These are phyloP conservation scores for Chaetomidium leptoderma DNA, from an alignment of 495 filamentous ascomycete species.

Conservation along the genomic window DNA sequence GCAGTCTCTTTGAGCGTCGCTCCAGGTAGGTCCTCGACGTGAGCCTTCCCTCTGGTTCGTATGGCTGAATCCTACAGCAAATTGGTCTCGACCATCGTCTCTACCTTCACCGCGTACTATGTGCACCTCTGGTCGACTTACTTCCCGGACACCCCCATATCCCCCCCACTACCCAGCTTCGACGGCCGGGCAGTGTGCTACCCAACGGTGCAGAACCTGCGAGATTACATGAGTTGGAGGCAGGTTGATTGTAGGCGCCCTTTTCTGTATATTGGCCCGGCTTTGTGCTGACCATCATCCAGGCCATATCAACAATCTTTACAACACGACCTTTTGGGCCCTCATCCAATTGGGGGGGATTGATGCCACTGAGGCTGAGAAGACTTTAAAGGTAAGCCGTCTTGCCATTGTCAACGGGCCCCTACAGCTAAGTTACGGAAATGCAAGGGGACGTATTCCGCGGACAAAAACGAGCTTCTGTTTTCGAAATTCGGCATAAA, in stretches of 20 bases:
- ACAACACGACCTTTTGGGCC: conserved; percentile 95
- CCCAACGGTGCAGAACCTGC: conserved; percentile 68
- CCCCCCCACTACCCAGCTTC: conserved; percentile 78
- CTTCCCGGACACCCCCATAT: conserved; percentile 64
- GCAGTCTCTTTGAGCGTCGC: conserved; percentile 78
- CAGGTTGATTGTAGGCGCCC: conserved; percentile 78
- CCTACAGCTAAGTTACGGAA: conserved; percentile 4
- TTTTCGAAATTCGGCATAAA: conserved; percentile 88
- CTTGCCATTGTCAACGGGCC: not conserved
- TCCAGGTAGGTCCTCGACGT: conserved; percentile 52
- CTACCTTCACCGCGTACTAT: conserved; percentile 91
- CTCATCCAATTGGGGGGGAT: conserved; percentile 74
- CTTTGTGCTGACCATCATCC: not conserved
- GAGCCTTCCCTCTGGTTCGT: no score
- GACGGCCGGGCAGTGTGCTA: conserved; percentile 89
- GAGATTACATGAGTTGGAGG: conserved; percentile 95
- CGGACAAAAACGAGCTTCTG: conserved; percentile 93
- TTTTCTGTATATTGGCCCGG: not conserved
- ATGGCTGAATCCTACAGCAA: conserved; percentile 55
- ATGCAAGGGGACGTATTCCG: conserved; percentile 69
- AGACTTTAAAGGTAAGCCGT: conserved; percentile 60
- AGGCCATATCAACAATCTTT: conserved; percentile 98
- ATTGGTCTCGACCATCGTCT: conserved; percentile 82
- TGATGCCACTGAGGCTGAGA: conserved; percentile 70
- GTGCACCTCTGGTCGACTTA: conserved; percentile 71